Conservation (phyloP, 2,329 filamentous ascomycete genomes). For the Hypoxylon sp. region DNA sequence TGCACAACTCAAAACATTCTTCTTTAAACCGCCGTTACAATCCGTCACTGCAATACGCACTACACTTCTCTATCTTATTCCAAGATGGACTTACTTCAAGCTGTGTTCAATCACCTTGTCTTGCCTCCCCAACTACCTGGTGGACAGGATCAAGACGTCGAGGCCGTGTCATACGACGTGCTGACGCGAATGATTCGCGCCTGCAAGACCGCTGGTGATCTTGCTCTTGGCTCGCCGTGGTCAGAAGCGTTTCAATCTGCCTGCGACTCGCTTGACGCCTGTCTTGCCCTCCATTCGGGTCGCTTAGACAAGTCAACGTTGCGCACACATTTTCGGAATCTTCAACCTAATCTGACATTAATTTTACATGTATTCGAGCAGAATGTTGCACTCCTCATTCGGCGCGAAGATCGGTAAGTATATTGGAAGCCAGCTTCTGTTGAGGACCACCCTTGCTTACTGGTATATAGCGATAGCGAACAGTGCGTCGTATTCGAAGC, state of each 20-base stretch:
- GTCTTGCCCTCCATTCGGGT: slow-evolving; percentile 34
- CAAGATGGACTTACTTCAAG: slow-evolving; percentile 24
- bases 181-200: slow-evolving; percentile 40
- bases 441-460: neutral
- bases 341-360: slow-evolving; percentile 25
- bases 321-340: slow-evolving; percentile 20
- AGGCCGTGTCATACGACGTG: slow-evolving; percentile 42
- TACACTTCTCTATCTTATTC: no score
- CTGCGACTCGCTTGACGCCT: slow-evolving; percentile 27
- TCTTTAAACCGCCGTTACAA: no score
- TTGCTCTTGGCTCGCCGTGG: slow-evolving; percentile 26
- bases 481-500: slow-evolving; percentile 60
- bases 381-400: slow-evolving; percentile 41
- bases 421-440: neutral
- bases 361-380: slow-evolving; percentile 42
- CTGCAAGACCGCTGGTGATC: slow-evolving; percentile 5
- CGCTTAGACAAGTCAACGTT: slow-evolving; percentile 35
- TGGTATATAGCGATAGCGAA: slow-evolving; percentile 21
- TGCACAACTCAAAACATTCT: no score
- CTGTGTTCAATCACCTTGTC: slow-evolving; percentile 53
- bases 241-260: slow-evolving; percentile 29
- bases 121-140: slow-evolving; percentile 53
- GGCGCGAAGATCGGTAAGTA: slow-evolving; percentile 35
- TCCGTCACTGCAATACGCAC: no score
- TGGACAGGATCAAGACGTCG: slow-evolving; percentile 44